phyloP scores from a whole-genome alignment of 768 basidiomycete genomes.

The Mrakia frigida region DNA sequence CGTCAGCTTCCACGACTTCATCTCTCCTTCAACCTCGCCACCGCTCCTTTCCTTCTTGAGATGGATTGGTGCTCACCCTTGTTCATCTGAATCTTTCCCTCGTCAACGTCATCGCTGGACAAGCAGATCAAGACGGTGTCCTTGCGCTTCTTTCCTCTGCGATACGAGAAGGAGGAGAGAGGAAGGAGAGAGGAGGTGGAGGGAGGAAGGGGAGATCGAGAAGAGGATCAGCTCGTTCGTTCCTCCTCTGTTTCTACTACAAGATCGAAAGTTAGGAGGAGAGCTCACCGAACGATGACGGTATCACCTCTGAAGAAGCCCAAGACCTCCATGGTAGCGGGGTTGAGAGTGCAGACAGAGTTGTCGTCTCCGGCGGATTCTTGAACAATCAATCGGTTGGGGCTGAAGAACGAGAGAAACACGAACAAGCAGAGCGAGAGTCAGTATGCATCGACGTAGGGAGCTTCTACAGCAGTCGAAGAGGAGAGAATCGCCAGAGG shows the following conservation, averaged over 20 bases:
- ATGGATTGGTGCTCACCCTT: slow-evolving; percentile 53
- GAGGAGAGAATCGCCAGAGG: no score
- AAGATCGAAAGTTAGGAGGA: background rate
- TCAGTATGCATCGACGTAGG: background rate
- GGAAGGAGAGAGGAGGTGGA: background rate
- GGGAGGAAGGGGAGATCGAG: background rate
- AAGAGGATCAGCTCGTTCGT: background rate
- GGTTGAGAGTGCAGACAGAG: slow-evolving; percentile 86
- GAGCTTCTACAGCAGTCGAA: no score
- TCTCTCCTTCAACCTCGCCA: background rate
- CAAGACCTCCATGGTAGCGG: slow-evolving; percentile 90
- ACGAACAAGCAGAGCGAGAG: background rate
- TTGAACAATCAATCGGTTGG: slow-evolving; percentile 95
- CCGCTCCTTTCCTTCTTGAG: background rate
- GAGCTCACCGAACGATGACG: slow-evolving; percentile 76
- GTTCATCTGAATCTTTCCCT: slow-evolving; percentile 97
- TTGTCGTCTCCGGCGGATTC: slow-evolving; percentile 79
- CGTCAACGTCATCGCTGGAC: slow-evolving; percentile 92
- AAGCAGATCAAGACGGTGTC: slow-evolving; percentile 97
- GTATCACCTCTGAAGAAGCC: slow-evolving; percentile 96
- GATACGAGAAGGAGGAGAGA: background rate
- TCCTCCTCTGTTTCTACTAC: no score
- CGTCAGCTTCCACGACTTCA: background rate
- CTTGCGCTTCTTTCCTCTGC: slow-evolving; percentile 90
- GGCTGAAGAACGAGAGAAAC: slow-evolving; percentile 52